These are phyloP conservation scores for Oryza brachyantha DNA, from an alignment of 176 grass and related monocot genomes.

Conservation along the genomic window DNA sequence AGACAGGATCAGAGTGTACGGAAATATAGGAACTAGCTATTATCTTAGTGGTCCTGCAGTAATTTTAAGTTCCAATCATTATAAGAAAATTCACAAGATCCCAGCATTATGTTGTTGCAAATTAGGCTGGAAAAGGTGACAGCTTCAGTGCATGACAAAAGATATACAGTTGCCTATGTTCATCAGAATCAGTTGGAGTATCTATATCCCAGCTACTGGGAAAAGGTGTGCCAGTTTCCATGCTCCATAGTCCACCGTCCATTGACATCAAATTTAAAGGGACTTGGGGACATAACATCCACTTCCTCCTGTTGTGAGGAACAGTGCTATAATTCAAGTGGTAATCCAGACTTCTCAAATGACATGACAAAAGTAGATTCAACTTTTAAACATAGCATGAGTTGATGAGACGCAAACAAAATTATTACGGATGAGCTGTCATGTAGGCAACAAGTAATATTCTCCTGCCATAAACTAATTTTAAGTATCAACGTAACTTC, in stretches of 20 bases:
- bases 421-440: slow-evolving; percentile 1
- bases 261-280: neutral
- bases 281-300: neutral
- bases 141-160: neutral
- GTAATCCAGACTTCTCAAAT: neutral
- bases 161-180: neutral
- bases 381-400: slow-evolving; percentile 2
- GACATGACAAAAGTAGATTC: neutral
- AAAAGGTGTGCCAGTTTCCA: neutral
- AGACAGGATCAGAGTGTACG: neutral
- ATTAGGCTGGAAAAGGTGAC: neutral
- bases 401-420: neutral
- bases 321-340: neutral
- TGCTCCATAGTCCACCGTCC: neutral
- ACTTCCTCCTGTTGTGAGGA: neutral
- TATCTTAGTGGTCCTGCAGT: slow-evolving; percentile 1
- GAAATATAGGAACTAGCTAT: neutral
- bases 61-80: neutral
- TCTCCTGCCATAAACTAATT: slow-evolving; percentile 4
- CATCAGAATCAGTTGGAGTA: neutral
- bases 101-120: neutral
- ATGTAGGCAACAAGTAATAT: slow-evolving; percentile 6
- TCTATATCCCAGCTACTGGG: neutral
- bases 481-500: slow-evolving; percentile 12
- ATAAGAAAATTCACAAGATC: neutral